These are phyloP conservation scores for Glonium stellatum DNA, from an alignment of 495 filamentous ascomycete genomes.

Conservation along the genomic window DNA sequence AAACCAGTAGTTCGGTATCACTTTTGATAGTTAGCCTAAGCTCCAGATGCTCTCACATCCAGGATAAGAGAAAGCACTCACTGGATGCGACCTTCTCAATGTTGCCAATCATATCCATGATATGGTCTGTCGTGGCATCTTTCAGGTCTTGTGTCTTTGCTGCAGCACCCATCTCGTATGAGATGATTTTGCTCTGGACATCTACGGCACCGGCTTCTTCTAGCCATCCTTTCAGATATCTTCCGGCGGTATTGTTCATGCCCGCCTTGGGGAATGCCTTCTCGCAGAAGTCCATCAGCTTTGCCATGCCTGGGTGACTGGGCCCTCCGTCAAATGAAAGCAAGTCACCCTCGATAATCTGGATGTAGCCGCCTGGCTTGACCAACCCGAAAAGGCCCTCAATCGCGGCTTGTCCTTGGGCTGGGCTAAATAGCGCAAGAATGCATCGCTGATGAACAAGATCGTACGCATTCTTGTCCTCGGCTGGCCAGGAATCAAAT, in stretches of 20 bases:
- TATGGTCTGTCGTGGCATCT: constrained; percentile 4
- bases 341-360: constrained; percentile 13
- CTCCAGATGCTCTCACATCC: neutral
- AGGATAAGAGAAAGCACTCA: neutral
- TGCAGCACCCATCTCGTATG: constrained; percentile 8
- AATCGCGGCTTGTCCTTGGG: neutral
- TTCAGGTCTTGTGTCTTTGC: neutral
- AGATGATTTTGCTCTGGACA: constrained; percentile 4
- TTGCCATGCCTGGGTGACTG: constrained; percentile 6
- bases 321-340: constrained; percentile 5
- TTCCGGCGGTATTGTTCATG: constrained; percentile 10
- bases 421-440: constrained; percentile 2
- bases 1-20: constrained; percentile 15
- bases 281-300: constrained; percentile 15
- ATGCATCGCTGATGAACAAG: constrained; percentile 17
- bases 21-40: constrained; percentile 1
- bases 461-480: constrained; percentile 11
- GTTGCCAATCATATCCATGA: constrained; percentile 7
- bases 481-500: constrained; percentile 5
- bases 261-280: constrained; percentile 4
- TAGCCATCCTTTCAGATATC: constrained; percentile 8
- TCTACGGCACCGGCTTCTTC: constrained; percentile 9
- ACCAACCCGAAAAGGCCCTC: constrained; percentile 7
- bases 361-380: constrained; percentile 17
- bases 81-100: constrained; percentile 8